Conservation (phyloP, 768 basidiomycete species). For the Trametes elegans region DNA sequence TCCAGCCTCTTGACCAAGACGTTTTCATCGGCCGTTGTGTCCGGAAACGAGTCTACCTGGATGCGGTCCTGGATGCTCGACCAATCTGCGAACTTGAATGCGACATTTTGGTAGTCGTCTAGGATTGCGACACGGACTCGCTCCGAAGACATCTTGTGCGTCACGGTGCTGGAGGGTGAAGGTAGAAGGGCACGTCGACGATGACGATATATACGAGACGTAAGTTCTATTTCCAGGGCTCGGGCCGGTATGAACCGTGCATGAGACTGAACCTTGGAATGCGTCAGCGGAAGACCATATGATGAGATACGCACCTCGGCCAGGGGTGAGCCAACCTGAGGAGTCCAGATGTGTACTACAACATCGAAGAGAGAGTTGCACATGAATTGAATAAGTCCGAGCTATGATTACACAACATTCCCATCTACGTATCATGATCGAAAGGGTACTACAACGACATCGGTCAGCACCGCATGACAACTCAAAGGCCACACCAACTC, state of each 20-base stretch:
- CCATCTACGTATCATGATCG: conserved; percentile 53
- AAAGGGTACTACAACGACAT: conserved; percentile 62
- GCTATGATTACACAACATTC: conserved; percentile 13
- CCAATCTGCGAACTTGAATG: conserved; percentile 56
- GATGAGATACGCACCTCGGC: conserved; percentile 8
- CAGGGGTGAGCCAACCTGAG: neutral
- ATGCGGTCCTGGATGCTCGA: conserved; percentile 38
- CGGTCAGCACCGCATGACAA: conserved; percentile 23
- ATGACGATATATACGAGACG: neutral
- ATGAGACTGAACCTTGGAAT: neutral
- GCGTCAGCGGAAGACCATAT: conserved; percentile 10
- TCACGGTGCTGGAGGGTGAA: neutral
- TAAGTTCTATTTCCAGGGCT: neutral
- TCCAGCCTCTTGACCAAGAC: conserved; percentile 46
- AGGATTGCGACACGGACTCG: conserved; percentile 49
- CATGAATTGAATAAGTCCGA: conserved; percentile 18
- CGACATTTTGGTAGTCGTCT: conserved; percentile 59
- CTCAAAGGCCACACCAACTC: conserved; percentile 29
- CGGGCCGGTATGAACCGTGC: conserved; percentile 2
- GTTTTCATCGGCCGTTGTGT: conserved; percentile 53
- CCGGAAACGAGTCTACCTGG: conserved; percentile 45
- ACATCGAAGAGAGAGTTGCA: neutral
- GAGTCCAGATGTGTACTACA: neutral
- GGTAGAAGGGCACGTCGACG: neutral
- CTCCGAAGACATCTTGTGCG: conserved; percentile 28